These are phyloP conservation scores for Trichoderma atrobrunneum DNA, from an alignment of 2,329 filamentous ascomycete species.

Conservation along the genomic window DNA sequence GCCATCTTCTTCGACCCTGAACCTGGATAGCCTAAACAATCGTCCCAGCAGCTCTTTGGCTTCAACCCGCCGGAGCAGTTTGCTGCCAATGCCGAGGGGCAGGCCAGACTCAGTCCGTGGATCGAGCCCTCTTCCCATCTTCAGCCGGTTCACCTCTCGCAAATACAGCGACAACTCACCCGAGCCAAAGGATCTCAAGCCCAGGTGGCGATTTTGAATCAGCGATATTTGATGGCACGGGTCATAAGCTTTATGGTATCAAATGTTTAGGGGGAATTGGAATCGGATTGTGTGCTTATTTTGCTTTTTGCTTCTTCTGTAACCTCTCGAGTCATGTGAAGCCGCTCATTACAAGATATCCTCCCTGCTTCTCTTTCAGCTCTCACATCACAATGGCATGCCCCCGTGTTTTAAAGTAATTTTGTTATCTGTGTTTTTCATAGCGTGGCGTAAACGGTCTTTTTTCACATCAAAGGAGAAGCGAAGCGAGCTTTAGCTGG, in stretches of 20 bases:
- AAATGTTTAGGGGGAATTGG: background rate
- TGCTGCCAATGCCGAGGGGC: conserved; percentile 49
- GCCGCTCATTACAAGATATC: conserved; percentile 1
- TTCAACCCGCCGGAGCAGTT: conserved; percentile 49
- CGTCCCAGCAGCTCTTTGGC: conserved; percentile 59
- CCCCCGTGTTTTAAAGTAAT: conserved; percentile 9
- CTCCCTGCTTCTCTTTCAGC: conserved; percentile 12
- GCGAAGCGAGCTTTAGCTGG: conserved; percentile 10
- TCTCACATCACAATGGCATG: conserved; percentile 12
- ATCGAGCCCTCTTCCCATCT: conserved; percentile 47
- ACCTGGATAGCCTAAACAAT: conserved; percentile 31
- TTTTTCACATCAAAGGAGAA: background rate
- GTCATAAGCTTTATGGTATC: background rate
- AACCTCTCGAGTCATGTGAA: background rate
- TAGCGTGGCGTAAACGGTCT: conserved; percentile 26
- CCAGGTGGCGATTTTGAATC: conserved; percentile 42
- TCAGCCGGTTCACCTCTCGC: conserved; percentile 45
- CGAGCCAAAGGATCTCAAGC: conserved; percentile 43
- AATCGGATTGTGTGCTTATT: conserved; percentile 7
- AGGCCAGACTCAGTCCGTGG: conserved; percentile 39
- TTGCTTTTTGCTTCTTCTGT: conserved; percentile 10
- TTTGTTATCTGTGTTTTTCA: conserved; percentile 7
- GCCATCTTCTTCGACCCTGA: conserved; percentile 39
- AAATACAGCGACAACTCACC: conserved; percentile 39
- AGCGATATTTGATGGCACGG: background rate